phyloP scores from a whole-genome alignment of 2,329 filamentous ascomycete genomes.

The Fusarium mexicanum region DNA sequence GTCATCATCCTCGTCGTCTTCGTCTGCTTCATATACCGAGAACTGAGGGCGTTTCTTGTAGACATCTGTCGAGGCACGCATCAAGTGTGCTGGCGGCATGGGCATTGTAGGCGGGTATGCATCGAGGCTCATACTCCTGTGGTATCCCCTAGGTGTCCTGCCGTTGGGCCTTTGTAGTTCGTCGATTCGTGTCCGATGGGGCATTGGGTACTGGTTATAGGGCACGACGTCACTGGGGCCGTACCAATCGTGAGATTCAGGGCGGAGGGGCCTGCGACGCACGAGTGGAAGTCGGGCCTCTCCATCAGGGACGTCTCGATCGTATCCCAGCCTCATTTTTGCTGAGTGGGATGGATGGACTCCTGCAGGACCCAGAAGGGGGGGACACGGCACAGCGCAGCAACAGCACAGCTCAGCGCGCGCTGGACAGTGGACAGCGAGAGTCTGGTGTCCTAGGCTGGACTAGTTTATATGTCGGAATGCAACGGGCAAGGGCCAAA shows the following conservation, averaged over 20 bases:
- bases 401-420: constrained; percentile 35
- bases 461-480: constrained; percentile 32
- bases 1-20: constrained; percentile 36
- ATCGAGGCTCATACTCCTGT: constrained; percentile 44
- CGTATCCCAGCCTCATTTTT: constrained; percentile 47
- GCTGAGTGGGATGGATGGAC: constrained; percentile 28
- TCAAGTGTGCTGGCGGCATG: constrained; percentile 41
- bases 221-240: constrained; percentile 39
- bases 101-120: constrained; percentile 44
- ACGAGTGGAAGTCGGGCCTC: constrained; percentile 41
- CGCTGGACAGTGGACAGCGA: not conserved
- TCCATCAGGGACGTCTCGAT: constrained; percentile 45
- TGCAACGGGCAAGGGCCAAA: constrained; percentile 27
- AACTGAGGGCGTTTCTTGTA: constrained; percentile 45
- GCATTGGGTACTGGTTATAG: constrained; percentile 39
- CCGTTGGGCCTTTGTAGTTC: constrained; percentile 48
- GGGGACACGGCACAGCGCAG: constrained; percentile 39
- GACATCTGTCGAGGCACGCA: constrained; percentile 44
- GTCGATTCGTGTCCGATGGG: constrained; percentile 42
- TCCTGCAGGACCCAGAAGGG: constrained; percentile 25
- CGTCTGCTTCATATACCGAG: constrained; percentile 41
- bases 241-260: constrained; percentile 42
- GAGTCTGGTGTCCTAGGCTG: constrained; percentile 29
- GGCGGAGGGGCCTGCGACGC: constrained; percentile 42
- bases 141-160: constrained; percentile 42